phyloP scores from a whole-genome alignment of 768 basidiomycete genomes.

The Boletus tomentosulus region DNA sequence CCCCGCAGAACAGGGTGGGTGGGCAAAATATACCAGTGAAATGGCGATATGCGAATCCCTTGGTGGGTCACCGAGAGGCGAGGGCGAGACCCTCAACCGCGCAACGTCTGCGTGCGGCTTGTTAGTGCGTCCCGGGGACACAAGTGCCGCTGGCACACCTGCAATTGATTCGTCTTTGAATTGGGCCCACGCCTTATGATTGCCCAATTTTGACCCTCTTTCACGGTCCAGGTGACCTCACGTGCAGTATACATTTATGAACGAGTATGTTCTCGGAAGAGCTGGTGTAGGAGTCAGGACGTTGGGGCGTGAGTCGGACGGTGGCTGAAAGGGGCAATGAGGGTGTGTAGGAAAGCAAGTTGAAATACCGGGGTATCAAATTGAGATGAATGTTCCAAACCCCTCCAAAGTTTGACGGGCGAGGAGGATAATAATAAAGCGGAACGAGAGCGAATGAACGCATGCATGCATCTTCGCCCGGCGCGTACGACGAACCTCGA shows the following conservation, averaged over 20 bases:
- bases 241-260: slow-evolving; percentile 30
- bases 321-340: too few species aligned
- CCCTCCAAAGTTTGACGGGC: too few species aligned
- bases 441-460: too few species aligned
- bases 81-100: slow-evolving; percentile 67
- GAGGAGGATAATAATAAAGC: too few species aligned
- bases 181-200: slow-evolving; percentile 63
- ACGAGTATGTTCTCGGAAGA: too few species aligned
- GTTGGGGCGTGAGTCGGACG: too few species aligned
- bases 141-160: slow-evolving; percentile 36
- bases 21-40: slow-evolving; percentile 63
- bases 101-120: slow-evolving; percentile 49
- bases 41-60: slow-evolving; percentile 49
- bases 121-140: neutral
- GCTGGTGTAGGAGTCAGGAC: too few species aligned
- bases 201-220: slow-evolving; percentile 69
- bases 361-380: too few species aligned
- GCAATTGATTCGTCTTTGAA: slow-evolving; percentile 58
- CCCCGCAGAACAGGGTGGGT: slow-evolving; percentile 49
- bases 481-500: too few species aligned
- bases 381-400: too few species aligned
- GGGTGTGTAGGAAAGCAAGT: too few species aligned
- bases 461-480: too few species aligned
- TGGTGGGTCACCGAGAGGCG: slow-evolving; percentile 39
- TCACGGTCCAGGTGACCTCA: slow-evolving; percentile 54